Percentiles rank a stretch among this genome's conserved stretches.
Evolutionary conservation across 192 early-diverging fungal species (phyloP).

Genomic region (Glomus cerebriforme): DNA sequence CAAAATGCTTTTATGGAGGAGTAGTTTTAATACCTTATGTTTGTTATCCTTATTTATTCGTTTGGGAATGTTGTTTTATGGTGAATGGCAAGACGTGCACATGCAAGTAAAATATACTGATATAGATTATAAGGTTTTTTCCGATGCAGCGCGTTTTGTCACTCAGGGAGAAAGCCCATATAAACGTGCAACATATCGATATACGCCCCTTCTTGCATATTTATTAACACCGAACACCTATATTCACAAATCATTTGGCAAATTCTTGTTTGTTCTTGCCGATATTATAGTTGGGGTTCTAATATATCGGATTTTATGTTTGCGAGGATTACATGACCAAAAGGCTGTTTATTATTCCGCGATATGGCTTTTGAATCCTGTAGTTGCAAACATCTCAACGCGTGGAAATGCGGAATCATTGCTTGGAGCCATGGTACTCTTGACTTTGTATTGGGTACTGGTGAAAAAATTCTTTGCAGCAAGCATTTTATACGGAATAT

Average conservation of each 20-base stretch:
- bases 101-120: constrained; percentile 97
- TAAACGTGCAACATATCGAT: constrained; percentile 90
- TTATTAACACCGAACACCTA: constrained; percentile 83
- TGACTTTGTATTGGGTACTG: constrained; percentile 72
- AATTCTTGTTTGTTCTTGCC: constrained; percentile 84
- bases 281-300: constrained; percentile 80
- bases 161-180: constrained; percentile 79
- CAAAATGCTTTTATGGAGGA: background rate
- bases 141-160: constrained; percentile 87
- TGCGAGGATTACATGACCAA: constrained; percentile 58
- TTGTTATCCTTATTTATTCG: constrained; percentile 52
- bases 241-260: constrained; percentile 79
- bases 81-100: constrained; percentile 85
- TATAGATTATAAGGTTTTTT: constrained; percentile 96
- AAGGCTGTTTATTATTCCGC: constrained; percentile 56
- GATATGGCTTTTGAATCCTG: constrained; percentile 92
- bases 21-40: constrained; percentile 32
- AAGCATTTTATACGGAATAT: constrained; percentile 76
- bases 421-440: constrained; percentile 77
- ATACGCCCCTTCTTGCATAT: constrained; percentile 94
- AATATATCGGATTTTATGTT: constrained; percentile 54
- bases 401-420: constrained; percentile 92
- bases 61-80: constrained; percentile 74
- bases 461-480: constrained; percentile 53
- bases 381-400: constrained; percentile 95